phyloP scores from a whole-genome alignment of 805 yeast genomes.

The Myxozyma udenii region DNA sequence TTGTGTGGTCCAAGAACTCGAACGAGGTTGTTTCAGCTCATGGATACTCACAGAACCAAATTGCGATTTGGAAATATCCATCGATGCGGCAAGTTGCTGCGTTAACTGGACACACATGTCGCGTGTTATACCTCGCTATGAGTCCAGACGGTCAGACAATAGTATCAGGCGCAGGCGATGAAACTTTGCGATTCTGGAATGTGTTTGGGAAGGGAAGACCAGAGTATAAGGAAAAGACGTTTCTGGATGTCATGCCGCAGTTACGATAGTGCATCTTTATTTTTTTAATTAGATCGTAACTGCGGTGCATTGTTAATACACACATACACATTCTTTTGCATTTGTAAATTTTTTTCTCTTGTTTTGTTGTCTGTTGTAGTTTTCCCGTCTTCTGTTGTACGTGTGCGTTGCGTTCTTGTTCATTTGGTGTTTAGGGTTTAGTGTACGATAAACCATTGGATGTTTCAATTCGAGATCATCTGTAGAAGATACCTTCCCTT shows the following conservation, averaged over 20 bases:
- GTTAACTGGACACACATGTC: conserved; percentile 87
- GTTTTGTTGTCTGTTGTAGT: not conserved
- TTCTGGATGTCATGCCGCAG: conserved; percentile 26
- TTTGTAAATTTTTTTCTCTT: not conserved
- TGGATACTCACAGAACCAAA: conserved; percentile 87
- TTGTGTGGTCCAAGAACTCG: conserved; percentile 88
- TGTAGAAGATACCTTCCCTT: too few species aligned
- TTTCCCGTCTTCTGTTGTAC: too few species aligned
- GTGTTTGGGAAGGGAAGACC: conserved; percentile 54
- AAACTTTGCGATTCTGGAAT: conserved; percentile 87
- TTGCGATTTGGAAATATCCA: conserved; percentile 91
- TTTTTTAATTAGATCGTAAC: not conserved
- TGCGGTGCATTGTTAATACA: not conserved
- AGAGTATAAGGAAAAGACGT: conserved; percentile 23
- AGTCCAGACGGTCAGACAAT: conserved; percentile 96
- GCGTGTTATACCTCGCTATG: conserved; percentile 83
- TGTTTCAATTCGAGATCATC: too few species aligned
- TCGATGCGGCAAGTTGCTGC: conserved; percentile 90
- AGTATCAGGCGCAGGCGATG: conserved; percentile 98
- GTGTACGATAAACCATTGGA: too few species aligned
- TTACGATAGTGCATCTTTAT: conserved; percentile 7
- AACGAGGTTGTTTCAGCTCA: conserved; percentile 93
- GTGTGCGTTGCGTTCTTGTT: too few species aligned
- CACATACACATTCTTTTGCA: not conserved
- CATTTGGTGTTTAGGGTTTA: too few species aligned